Evolutionary conservation across 495 filamentous ascomycete species (phyloP).

Genomic region (Xylaria nigripes): DNA sequence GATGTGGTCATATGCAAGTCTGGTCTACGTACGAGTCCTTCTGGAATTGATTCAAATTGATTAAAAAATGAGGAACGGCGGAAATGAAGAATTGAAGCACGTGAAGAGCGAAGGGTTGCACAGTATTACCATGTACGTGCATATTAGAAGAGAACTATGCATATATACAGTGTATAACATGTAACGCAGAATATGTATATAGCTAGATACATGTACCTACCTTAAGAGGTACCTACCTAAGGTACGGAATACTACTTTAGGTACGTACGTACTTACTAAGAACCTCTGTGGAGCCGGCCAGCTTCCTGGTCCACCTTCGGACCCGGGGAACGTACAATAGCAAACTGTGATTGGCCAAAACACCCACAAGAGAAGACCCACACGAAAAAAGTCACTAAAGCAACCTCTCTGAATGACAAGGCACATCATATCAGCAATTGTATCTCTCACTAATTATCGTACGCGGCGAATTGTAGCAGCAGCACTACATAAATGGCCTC

Average conservation of each 20-base stretch:
- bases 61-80: neutral
- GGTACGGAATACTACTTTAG: too few species aligned
- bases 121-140: too few species aligned
- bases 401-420: neutral
- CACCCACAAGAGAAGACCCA: slow-evolving; percentile 5
- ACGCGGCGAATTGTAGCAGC: neutral
- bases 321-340: neutral
- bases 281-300: too few species aligned
- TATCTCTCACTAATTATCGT: neutral
- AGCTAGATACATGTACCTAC: too few species aligned
- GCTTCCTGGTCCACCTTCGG: too few species aligned
- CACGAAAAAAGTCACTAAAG: slow-evolving; percentile 17
- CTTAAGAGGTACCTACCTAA: too few species aligned
- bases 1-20: neutral
- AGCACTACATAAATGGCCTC: slow-evolving; percentile 18
- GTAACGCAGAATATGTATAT: neutral
- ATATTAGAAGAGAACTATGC: too few species aligned
- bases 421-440: neutral
- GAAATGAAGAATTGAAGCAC: neutral
- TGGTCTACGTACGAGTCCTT: neutral
- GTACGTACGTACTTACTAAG: too few species aligned
- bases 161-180: too few species aligned
- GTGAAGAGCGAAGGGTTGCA: neutral
- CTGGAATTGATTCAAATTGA: neutral
- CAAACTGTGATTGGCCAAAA: slow-evolving; percentile 9